Base-by-base conservation (phyloP, 139 green algal genomes). In the Raphidocelis subcapitata region DNA sequence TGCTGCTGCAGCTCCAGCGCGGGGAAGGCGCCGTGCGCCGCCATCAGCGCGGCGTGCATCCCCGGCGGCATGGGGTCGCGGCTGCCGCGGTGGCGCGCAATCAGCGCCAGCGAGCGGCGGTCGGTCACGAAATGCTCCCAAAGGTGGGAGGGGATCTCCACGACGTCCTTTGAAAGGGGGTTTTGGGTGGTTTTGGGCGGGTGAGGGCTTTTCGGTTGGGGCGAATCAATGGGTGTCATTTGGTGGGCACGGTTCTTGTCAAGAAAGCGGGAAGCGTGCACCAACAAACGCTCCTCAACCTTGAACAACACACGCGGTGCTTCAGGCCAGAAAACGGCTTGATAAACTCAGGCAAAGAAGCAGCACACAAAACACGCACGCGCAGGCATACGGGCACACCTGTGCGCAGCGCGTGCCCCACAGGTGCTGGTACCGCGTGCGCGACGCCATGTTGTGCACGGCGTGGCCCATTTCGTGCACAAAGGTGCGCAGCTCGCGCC, bases 381-480 rank as follows among this genome's bases (percentile, higher is more conserved):
- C 8, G 41, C 41, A 12, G 8, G 41, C 41, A 49, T 49, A 8
- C 8, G 41, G 41, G 41, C 41, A 49, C 41, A 49, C 41, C 41
- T 49, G 41, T 3, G n/a, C 78, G 32, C 54, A 84, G 73, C 83
- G 60, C 0, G 80, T 86, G 57, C 93, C 94, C 51, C 86, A 89
- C 24, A 97, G 67, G 81, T 98, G 93, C 73, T 98, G 93, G 65
- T 86, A 95, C 29, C 75, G 52, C 1, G 94, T 98, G 35, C 87
- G 73, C 12, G 85, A 93, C 23, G 96, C 80, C 57, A 97, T 72
- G 46, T 87, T 93, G 80, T 98, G 88, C 57, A 94, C 66, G 28
- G 91, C 92, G 79, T 98, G 94, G 33, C 94, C 94, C 79, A 96
- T 88, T 82, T 98, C 94, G 63, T 98, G 94, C 24, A 97, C 85